Conservation (phyloP, 2,329 filamentous ascomycete genomes). For the Venturia effusa region DNA sequence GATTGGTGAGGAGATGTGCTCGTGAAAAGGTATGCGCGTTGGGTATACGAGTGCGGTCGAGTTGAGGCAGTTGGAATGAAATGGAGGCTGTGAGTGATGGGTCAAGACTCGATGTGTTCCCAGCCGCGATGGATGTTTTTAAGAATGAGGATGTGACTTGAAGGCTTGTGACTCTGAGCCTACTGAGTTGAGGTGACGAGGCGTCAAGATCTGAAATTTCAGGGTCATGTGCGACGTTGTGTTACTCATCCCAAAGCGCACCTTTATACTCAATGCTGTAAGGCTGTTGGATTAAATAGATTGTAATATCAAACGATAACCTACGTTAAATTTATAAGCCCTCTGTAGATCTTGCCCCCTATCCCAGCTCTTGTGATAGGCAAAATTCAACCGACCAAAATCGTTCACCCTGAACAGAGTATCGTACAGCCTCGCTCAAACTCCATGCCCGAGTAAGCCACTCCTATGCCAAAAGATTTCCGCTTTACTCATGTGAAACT, state of each 20-base stretch:
- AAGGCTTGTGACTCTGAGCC: neutral
- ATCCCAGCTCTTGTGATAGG: neutral
- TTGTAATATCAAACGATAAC: neutral
- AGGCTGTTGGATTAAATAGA: neutral
- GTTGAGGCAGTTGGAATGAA: neutral
- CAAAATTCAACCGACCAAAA: neutral
- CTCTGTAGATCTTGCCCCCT: neutral
- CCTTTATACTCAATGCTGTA: neutral
- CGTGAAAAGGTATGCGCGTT: neutral
- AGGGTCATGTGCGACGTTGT: slow-evolving; percentile 1
- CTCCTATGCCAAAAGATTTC: neutral
- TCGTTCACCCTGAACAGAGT: neutral
- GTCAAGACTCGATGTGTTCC: neutral
- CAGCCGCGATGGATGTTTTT: neutral
- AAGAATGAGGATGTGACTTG: neutral
- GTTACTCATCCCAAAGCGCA: neutral
- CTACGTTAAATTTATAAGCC: neutral
- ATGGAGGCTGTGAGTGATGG: neutral
- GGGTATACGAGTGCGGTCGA: neutral
- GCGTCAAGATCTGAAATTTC: neutral
- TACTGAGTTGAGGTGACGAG: neutral
- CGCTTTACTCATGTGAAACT: neutral
- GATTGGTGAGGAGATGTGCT: neutral
- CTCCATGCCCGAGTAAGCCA: neutral
- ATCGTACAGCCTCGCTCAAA: neutral